Evolutionary conservation across 345 rosid genomes (phyloP), one percentile per base, ranked within the genome.

Genomic region (Carallia pectinifolia): DNA sequence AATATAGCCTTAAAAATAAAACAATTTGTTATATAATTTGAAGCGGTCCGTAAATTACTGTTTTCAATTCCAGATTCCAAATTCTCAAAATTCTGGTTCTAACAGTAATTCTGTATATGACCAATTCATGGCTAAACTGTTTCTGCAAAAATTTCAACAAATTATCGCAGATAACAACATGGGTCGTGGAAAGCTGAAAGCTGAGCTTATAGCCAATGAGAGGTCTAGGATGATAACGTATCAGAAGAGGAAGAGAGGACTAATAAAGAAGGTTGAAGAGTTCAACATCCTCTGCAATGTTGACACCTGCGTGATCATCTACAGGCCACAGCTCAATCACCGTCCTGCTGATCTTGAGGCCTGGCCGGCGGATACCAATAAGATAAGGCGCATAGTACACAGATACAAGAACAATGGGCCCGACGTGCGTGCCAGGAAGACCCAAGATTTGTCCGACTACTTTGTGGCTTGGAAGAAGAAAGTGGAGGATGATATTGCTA

Each of bases 121-220:
- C 23, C 23, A 23, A 23, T 23, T 23, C 23, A 23, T 23, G 23
- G 23, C 23, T 23, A 23, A 23, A 23, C 23, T 23, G 23, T 23
- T 23, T 23, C 23, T 23, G 23, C 23, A 23, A 23, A 23, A 23
- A 48, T 12, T 44, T 12, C 50, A 44, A 10, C 50, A 44, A 44
- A 10, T 13, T 4, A 44, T 44, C 16, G 50, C 50, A 44, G 50
- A 44, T 44, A 2, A 23, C 34, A 30, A 62, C 1, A 82, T 82
- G 85, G 85, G 81, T 16, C 78, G 85, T 2, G 81, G 82, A 10
- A 82, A 74, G 53, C 52, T 79, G 39, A 68, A 62, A 12, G 48
- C 79, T 48, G 77, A 82, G 6, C 68, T 79, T 33, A 79, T 82
- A 30, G 7, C 48, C 16, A 74, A 82, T 6, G 85, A 76, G 34